Evolutionary conservation across 2,329 filamentous ascomycete genomes (phyloP), one percentile per base, ranked within the genome.

Genomic region (Paracamarosporium sp.): DNA sequence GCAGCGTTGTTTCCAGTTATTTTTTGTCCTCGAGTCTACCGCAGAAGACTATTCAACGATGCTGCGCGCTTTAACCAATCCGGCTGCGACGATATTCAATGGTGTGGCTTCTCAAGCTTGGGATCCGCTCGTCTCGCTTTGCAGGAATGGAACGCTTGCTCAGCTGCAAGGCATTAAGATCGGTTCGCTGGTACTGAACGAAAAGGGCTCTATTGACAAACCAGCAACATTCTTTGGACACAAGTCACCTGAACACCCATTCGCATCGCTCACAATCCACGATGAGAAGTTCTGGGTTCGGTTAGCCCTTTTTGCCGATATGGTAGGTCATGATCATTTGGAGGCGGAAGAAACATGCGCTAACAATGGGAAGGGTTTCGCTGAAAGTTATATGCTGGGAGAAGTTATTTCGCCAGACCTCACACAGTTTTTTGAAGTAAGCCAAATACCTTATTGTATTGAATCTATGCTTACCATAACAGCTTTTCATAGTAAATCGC

Each of bases 401-500:
- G 89, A 92, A 71, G 82, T 91, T 27, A 84, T 86, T 50, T 91
- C 88, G 58, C 78, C 83, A 11, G 85, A 91, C 70, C 71, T 92
- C 64, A 88, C 87, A 1, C 82, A 82, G 2, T 90, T 92, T 70
- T 91, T 92, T 72, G 83, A 85, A 71, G 85, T 88, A 69, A 44
- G 66, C 43, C 44, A 53, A 5, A 36, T 24, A 28, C 20, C 11
- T 27, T 12, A n/a, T 11, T 15, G 22, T 5, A n/a, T 9, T 17
- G 6, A 1, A 40, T 15, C 9, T 30, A 9, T 46, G 45, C 67
- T 77, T 41, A 76, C 53, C 27, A 3, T 15, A 27, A 9, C 54
- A 90, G 84, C 81, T 92, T 27, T 92, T 92, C 77, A 89, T 92
- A 41, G 69, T 85, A 22, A 92, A 92, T 66, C 82, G 87, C n/a